A percentile compares a stretch with the other conserved stretches of the same genome.
phyloP scores from a whole-genome alignment of 1,284 basidiomycete genomes.

The Gymnopus androsaceus region DNA sequence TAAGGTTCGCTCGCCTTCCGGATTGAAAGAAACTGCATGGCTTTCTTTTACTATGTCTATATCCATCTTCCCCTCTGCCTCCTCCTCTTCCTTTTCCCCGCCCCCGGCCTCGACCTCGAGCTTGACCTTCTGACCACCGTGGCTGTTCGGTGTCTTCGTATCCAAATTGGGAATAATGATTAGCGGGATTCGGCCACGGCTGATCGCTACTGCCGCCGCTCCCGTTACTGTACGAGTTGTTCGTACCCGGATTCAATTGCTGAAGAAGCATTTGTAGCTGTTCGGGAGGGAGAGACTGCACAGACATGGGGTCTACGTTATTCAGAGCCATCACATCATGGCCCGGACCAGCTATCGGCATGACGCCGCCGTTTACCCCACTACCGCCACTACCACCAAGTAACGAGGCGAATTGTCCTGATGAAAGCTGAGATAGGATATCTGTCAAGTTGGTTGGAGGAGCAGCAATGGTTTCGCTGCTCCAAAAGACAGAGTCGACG shows the following conservation, averaged over 20 bases:
- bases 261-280: conserved; percentile 66
- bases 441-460: conserved; percentile 56
- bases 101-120: conserved; percentile 50
- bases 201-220: conserved; percentile 3
- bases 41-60: conserved; percentile 79
- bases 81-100: conserved; percentile 50
- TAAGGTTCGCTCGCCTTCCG: conserved; percentile 78
- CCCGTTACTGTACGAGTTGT: background rate
- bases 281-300: conserved; percentile 52
- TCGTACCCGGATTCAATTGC: conserved; percentile 38
- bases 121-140: conserved; percentile 47
- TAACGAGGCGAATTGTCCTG: conserved; percentile 29
- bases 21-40: conserved; percentile 84
- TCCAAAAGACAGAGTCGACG: conserved; percentile 44
- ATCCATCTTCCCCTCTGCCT: conserved; percentile 48
- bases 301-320: conserved; percentile 41
- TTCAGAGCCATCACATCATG: conserved; percentile 28
- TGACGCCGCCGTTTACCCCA: conserved; percentile 4
- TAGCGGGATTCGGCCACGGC: conserved; percentile 19
- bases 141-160: conserved; percentile 12
- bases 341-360: conserved; percentile 16
- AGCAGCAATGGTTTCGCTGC: conserved; percentile 20
- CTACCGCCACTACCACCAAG: conserved; percentile 6
- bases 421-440: conserved; percentile 65
- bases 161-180: conserved; percentile 21